Percentiles rank a stretch among this genome's conserved stretches.
phyloP scores from a whole-genome alignment of 768 basidiomycete genomes.

The Serendipita sp. region DNA sequence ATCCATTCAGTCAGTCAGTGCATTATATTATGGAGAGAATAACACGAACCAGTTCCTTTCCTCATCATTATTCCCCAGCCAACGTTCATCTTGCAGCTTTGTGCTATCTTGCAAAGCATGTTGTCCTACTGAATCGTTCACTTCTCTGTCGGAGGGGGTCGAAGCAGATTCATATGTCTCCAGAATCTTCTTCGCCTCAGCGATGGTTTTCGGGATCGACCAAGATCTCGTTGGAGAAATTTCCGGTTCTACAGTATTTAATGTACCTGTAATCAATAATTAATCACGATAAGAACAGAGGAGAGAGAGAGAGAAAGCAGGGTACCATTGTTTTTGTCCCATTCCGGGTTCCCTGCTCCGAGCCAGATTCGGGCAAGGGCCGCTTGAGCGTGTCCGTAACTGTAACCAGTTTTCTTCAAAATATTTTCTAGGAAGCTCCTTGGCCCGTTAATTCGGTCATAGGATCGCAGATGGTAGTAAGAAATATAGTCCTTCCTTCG shows the following conservation, averaged over 20 bases:
- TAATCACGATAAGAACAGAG: neutral
- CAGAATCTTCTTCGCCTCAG: constrained; percentile 55
- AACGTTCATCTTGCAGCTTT: constrained; percentile 50
- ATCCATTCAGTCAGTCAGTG: neutral
- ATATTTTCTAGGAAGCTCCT: constrained; percentile 41
- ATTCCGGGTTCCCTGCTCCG: constrained; percentile 14
- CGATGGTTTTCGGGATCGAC: constrained; percentile 39
- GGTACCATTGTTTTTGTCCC: neutral
- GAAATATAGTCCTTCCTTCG: constrained; percentile 61
- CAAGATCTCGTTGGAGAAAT: neutral
- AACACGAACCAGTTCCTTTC: constrained; percentile 30
- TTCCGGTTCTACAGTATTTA: neutral
- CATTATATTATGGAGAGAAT: neutral
- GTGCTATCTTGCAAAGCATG: constrained; percentile 55
- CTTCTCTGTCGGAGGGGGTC: constrained; percentile 31
- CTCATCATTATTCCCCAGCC: constrained; percentile 71
- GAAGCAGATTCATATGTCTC: constrained; percentile 54
- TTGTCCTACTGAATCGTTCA: constrained; percentile 64
- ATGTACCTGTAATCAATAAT: neutral
- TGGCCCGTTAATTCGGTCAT: constrained; percentile 81
- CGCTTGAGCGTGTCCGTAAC: constrained; percentile 71
- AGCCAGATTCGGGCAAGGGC: constrained; percentile 68
- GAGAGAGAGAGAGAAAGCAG: neutral
- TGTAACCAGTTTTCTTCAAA: constrained; percentile 57
- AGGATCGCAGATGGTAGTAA: constrained; percentile 84